Conservation (phyloP, 2,329 filamentous ascomycete genomes). For the Fusarium palustre region DNA sequence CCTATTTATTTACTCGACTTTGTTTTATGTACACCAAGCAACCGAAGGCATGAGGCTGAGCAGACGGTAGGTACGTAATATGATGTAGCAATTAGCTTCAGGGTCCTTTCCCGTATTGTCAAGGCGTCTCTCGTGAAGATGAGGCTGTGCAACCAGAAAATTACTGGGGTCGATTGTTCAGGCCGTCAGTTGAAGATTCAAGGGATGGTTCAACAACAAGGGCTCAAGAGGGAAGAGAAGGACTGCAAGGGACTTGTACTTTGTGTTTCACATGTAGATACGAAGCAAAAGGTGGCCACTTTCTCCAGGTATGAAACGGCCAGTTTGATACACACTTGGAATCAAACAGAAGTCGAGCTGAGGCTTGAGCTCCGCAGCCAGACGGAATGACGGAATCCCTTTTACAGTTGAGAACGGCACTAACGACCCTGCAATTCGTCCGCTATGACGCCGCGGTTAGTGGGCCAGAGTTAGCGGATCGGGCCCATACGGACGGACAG, state of each 20-base stretch:
- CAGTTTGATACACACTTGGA: constrained; percentile 15
- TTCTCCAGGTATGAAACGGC: constrained; percentile 17
- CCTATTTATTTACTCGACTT: constrained; percentile 29
- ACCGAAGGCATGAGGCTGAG: constrained; percentile 45
- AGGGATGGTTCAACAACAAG: constrained; percentile 1
- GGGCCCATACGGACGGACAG: not conserved
- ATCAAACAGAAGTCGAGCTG: constrained; percentile 18
- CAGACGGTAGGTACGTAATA: constrained; percentile 36
- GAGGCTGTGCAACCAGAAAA: constrained; percentile 44
- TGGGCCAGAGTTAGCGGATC: constrained; percentile 14
- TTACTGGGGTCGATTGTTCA: constrained; percentile 21
- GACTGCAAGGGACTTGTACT: constrained; percentile 3
- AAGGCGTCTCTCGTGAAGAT: constrained; percentile 33
- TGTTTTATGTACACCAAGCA: constrained; percentile 18
- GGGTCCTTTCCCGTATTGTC: constrained; percentile 25
- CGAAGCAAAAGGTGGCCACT: constrained; percentile 9
- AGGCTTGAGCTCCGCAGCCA: constrained; percentile 22
- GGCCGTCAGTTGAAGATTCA: constrained; percentile 10
- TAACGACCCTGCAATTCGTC: constrained; percentile 26
- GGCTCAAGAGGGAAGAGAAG: not conserved
- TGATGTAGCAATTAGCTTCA: constrained; percentile 26
- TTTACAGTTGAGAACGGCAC: constrained; percentile 4
- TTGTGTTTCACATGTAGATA: constrained; percentile 9
- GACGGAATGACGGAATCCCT: constrained; percentile 28
- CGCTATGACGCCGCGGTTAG: constrained; percentile 36